A percentile compares a stretch with the other conserved stretches of the same genome.
Evolutionary conservation across 495 filamentous ascomycete genomes (phyloP).

Genomic region (Amphirosellinia nigrospora): DNA sequence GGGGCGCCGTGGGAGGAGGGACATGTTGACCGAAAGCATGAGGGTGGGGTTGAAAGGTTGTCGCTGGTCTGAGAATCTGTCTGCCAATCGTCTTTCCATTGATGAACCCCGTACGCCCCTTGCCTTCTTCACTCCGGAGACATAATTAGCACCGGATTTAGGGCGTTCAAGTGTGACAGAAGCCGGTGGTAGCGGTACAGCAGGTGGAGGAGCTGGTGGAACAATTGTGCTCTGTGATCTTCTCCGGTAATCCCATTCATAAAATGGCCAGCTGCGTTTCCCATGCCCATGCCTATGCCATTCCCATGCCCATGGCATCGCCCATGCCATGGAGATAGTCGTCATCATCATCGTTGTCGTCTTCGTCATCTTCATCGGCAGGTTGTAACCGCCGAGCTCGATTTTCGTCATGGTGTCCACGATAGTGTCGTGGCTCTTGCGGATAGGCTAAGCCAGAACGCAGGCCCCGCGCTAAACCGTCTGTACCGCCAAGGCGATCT

Average conservation of each 20-base stretch:
- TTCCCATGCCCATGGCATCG: conserved; percentile 47
- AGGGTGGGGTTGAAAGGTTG: conserved; percentile 32
- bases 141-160: conserved; percentile 43
- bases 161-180: conserved; percentile 44
- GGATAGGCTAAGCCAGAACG: conserved; percentile 54
- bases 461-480: conserved; percentile 26
- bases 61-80: conserved; percentile 47
- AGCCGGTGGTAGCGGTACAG: conserved; percentile 38
- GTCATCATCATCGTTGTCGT: conserved; percentile 48
- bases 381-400: conserved; percentile 61
- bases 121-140: conserved; percentile 39
- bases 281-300: conserved; percentile 44
- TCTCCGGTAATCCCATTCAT: conserved; percentile 55
- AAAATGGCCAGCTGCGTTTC: conserved; percentile 50
- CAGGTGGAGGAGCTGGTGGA: conserved; percentile 46
- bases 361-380: conserved; percentile 47
- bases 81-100: conserved; percentile 52
- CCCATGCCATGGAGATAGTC: conserved; percentile 45
- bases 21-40: conserved; percentile 37
- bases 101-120: conserved; percentile 46
- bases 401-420: conserved; percentile 64
- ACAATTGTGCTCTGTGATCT: conserved; percentile 48
- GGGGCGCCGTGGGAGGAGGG: conserved; percentile 35
- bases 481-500: conserved; percentile 32
- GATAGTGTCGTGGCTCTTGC: conserved; percentile 50